These are phyloP conservation scores for Ophiostoma sp. DNA, from an alignment of 2,329 filamentous ascomycete genomes.

Conservation along the genomic window DNA sequence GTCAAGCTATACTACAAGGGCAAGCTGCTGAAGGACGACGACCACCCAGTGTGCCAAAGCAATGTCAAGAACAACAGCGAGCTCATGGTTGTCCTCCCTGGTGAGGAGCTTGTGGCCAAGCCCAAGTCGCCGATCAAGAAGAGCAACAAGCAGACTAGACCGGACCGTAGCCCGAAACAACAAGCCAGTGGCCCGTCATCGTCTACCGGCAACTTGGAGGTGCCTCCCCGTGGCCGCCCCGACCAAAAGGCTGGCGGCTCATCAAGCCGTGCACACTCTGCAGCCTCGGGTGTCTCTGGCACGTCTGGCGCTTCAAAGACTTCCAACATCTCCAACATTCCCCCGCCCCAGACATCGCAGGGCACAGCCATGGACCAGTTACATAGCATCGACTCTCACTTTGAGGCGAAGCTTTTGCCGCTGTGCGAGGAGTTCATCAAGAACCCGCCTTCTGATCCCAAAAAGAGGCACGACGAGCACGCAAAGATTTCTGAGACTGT, in stretches of 20 bases:
- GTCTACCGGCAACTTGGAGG: slow-evolving; percentile 36
- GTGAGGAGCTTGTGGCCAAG: slow-evolving; percentile 44
- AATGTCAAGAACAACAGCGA: slow-evolving; percentile 64
- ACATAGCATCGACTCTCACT: slow-evolving; percentile 63
- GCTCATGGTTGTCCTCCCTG: slow-evolving; percentile 59
- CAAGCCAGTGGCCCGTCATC: slow-evolving; percentile 38
- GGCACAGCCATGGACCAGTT: slow-evolving; percentile 60
- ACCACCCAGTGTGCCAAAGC: slow-evolving; percentile 57
- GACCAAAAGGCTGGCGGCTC: slow-evolving; percentile 38
- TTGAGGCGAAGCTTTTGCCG: slow-evolving; percentile 65
- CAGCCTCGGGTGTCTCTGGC: slow-evolving; percentile 32
- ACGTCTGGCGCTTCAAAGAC: slow-evolving; percentile 33
- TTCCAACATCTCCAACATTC: slow-evolving; percentile 29
- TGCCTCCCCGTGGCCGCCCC: slow-evolving; percentile 36
- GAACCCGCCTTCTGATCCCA: slow-evolving; percentile 63
- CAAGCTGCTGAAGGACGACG: slow-evolving; percentile 65
- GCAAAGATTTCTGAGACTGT: slow-evolving; percentile 74
- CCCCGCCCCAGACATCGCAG: slow-evolving; percentile 40
- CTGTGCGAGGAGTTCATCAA: slow-evolving; percentile 62
- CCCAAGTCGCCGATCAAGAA: slow-evolving; percentile 22
- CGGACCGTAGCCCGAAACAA: slow-evolving; percentile 36
- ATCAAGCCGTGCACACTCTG: slow-evolving; percentile 43
- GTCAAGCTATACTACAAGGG: slow-evolving; percentile 76
- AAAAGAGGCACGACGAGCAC: slow-evolving; percentile 72
- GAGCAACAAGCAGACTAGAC: not conserved